phyloP scores from a whole-genome alignment of 257 asterid genomes.

The Nicotiana obtusifolia region DNA sequence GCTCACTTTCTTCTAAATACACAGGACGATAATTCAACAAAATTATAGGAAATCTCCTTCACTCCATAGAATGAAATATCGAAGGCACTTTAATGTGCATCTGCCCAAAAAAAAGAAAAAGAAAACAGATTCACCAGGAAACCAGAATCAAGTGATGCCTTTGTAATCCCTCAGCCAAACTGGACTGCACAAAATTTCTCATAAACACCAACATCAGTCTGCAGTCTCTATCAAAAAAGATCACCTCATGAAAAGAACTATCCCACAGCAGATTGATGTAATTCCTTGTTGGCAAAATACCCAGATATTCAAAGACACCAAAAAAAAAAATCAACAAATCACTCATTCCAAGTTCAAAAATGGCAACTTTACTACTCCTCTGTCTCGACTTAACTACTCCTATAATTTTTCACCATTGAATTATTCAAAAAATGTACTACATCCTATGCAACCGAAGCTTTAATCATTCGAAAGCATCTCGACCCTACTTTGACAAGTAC shows the following conservation, averaged over 20 bases:
- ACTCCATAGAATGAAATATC: background rate
- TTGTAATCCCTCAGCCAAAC: background rate
- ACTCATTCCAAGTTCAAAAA: background rate
- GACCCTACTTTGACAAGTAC: background rate
- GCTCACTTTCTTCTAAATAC: background rate
- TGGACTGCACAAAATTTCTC: background rate
- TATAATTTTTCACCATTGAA: background rate
- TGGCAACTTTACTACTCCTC: background rate
- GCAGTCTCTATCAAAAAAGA: background rate
- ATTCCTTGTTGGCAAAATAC: background rate
- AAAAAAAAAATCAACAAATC: background rate
- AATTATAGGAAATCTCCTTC: background rate
- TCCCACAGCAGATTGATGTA: background rate
- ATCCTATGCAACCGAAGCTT: background rate
- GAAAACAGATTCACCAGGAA: background rate
- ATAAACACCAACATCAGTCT: background rate
- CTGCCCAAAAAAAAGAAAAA: background rate
- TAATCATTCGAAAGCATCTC: background rate
- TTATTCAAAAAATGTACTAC: background rate
- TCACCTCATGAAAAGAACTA: background rate
- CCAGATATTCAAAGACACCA: background rate
- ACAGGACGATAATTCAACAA: background rate
- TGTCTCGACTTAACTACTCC: background rate
- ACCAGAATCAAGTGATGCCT: background rate
- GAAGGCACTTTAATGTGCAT: conserved; percentile 1